Percentiles rank a stretch among this genome's conserved stretches.
Conservation (phyloP, 2,329 filamentous ascomycete species). For the Phoma sp. region DNA sequence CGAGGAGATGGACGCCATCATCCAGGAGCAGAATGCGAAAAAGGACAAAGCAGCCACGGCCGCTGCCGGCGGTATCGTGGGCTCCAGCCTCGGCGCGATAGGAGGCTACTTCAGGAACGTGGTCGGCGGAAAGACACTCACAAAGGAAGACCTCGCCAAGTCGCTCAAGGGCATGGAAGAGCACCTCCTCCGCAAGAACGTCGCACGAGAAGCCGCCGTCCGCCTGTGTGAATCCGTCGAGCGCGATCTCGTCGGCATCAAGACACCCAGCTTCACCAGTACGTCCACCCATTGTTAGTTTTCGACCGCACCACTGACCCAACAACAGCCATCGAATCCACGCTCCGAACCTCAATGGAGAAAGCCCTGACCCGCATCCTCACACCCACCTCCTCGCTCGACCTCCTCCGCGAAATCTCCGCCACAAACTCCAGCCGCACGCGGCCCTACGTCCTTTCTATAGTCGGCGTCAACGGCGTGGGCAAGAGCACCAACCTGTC, state of each 20-base stretch:
- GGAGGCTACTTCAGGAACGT: constrained; percentile 92
- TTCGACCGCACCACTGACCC: constrained; percentile 19
- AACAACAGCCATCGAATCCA: constrained; percentile 71
- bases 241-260: constrained; percentile 85
- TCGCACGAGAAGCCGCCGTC: constrained; percentile 90
- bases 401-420: constrained; percentile 92
- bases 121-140: constrained; percentile 90
- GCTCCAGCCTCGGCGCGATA: constrained; percentile 80
- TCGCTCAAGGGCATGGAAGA: constrained; percentile 96
- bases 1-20: constrained; percentile 89
- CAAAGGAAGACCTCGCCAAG: constrained; percentile 86
- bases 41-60: constrained; percentile 35
- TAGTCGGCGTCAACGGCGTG: constrained; percentile 97
- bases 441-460: constrained; percentile 95
- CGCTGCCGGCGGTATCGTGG: constrained; percentile 69
- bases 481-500: constrained; percentile 97
- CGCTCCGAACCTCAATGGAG: constrained; percentile 86
- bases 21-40: constrained; percentile 76
- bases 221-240: constrained; percentile 91
- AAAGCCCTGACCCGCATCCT: constrained; percentile 92
- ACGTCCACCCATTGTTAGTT: constrained; percentile 18
- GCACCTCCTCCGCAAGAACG: constrained; percentile 92
- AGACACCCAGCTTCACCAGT: constrained; percentile 89
- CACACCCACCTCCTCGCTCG: constrained; percentile 91
- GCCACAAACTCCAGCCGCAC: constrained; percentile 66